Base-by-base conservation (phyloP, 768 basidiomycete genomes). In the Sporobolomyces phaffii region DNA sequence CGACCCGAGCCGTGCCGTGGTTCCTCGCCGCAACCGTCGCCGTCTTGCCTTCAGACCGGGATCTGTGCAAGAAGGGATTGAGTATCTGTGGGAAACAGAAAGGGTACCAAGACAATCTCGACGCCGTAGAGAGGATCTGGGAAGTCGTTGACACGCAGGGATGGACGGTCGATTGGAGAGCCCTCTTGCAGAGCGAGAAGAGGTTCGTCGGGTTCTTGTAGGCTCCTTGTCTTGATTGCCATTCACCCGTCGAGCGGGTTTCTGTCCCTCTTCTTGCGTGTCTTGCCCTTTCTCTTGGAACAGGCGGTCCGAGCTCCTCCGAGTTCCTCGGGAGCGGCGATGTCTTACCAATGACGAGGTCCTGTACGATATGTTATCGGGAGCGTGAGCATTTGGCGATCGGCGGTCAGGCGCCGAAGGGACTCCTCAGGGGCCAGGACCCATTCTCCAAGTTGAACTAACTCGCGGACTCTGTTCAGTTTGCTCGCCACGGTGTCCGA, bases 341-440 rank as follows among this genome's bases (percentile, higher is more conserved):
- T 0, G 96, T 98, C 81, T 99, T 99, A 62, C 96, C 96, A 69
- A 98, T 99, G 75, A 99, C 93, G 75, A 99, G 97, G 78, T 99
- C 96, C 78, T 66, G 58, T 22, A 57, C 41, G 49, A 11, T 47
- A 24, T 28, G 10, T 17, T 17, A 2, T 18, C 10, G 29, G 31
- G 3, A 40, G 24, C 26, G 10, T 3, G 8, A 41, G 20, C 40
- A 41, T 11, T 9, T 40, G 4, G 24, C 14, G 15, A 6, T n/a
- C 56, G 14, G 33, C 8, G 50, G 5, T 6, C 38, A 31, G 18
- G 26, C 41, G n/a, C 24, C n/a, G 34, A 31, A 22, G 13, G 24
- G 36, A 20, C 24, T 9, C 48, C 34, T 3, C 8, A n/a, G n/a
- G 22, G 22, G 96, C 96, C 64, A 84, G 83, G 41, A 98, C 93